Base-by-base conservation (phyloP, 257 asterid genomes). In the Scutellaria baicalensis region DNA sequence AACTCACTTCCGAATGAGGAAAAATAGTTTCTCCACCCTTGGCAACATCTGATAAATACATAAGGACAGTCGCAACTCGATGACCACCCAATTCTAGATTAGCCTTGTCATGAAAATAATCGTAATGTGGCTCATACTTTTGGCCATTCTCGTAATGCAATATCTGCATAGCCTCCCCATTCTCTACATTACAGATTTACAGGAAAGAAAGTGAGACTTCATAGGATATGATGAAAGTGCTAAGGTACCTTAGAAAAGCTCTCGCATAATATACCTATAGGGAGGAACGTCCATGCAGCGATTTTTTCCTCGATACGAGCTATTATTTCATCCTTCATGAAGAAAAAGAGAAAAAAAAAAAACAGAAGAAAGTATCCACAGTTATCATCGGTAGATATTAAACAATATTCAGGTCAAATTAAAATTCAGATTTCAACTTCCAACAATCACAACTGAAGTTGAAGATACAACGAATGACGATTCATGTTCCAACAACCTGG, bases 201-300 rank as follows among this genome's bases (percentile, higher is more conserved):
- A 69, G 11, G 16, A 6, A 49, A 36, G 45, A 45, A 43, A 11
- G 40, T 42, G 6, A 70, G 52, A 16, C 55, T 8, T 23, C 20
- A 79, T 39, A 13, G 74, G 48, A 65, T n/a, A n/a, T 33, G 54
- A 8, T 1, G 6, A 44, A 65, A 27, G 42, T 13, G 36, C 6
- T 10, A 56, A 47, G 14, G 5, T 64, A 68, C 42, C 43, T 16
- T 16, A 51, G 6, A 1, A 12, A 50, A 63, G 20, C 27, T 9
- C 43, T 54, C n/a, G 11, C 11, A 10, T 42, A n/a, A 18, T 91
- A 91, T 91, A 91, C 99, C 97, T 80, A 62, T 44, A 16, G 97
- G 97, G 49, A 88, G 93, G 79, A 93, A 94, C 35, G 99, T 94
- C 99, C 97, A 94, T 14, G 96, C 86, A 16, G 97, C 96, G 55